These are phyloP conservation scores for Phytophthora fragariaefolia DNA, from an alignment of 352 stramenopile genomes.

Conservation along the genomic window DNA sequence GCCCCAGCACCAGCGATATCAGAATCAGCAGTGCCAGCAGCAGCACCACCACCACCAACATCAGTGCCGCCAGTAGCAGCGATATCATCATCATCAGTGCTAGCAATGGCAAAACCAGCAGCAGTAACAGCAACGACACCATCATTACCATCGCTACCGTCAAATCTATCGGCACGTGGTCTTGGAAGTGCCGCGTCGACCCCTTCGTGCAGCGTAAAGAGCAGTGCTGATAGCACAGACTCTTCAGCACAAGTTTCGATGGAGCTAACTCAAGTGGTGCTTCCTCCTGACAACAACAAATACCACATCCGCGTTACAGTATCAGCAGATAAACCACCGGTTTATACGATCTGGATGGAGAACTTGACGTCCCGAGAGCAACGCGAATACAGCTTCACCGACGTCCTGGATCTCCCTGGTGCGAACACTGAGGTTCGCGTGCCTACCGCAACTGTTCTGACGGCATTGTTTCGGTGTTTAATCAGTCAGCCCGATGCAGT, in stretches of 20 bases:
- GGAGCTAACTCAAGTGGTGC: slow-evolving; percentile 38
- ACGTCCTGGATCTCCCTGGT: slow-evolving; percentile 35
- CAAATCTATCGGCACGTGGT: too few species aligned
- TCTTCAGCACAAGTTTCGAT: slow-evolving; percentile 23
- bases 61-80: too few species aligned
- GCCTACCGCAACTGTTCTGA: slow-evolving; percentile 36
- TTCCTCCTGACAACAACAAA: slow-evolving; percentile 36
- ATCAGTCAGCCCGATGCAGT: slow-evolving; percentile 23
- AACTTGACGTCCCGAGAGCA: slow-evolving; percentile 37
- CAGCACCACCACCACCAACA: too few species aligned
- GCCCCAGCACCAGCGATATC: neutral
- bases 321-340: slow-evolving; percentile 24
- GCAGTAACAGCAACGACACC: too few species aligned
- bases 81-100: too few species aligned
- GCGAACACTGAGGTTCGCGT: slow-evolving; percentile 20
- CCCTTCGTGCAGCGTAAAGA: neutral
- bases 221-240: neutral
- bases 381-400: slow-evolving; percentile 35
- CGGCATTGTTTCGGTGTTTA: slow-evolving; percentile 41
- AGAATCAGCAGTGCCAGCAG: too few species aligned
- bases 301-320: slow-evolving; percentile 40
- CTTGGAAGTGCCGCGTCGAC: too few species aligned
- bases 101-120: too few species aligned
- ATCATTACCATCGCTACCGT: too few species aligned
- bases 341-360: slow-evolving; percentile 41